Conservation (phyloP, 1,284 basidiomycete species). For the Takashimella koratensis region DNA sequence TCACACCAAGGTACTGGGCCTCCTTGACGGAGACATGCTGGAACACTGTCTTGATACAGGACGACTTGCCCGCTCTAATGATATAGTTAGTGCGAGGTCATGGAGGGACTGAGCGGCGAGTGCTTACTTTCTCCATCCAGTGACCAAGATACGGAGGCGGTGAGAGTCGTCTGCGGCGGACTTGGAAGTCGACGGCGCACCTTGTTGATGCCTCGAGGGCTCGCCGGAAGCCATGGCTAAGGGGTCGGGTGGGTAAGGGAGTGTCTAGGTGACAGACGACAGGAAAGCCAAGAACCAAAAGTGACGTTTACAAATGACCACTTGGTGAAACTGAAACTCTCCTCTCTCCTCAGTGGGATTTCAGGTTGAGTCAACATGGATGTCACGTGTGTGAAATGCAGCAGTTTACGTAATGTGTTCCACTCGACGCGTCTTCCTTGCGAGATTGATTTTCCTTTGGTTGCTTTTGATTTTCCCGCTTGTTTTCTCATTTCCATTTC, state of each 20-base stretch:
- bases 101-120: background rate
- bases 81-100: background rate
- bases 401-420: no score
- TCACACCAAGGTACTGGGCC: slow-evolving; percentile 86
- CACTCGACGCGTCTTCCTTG: background rate
- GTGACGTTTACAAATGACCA: no score
- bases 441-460: background rate
- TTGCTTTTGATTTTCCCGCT: background rate
- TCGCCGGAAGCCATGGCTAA: background rate
- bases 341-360: no score
- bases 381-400: no score
- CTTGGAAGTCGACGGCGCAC: background rate
- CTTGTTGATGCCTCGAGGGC: background rate
- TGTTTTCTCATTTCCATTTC: background rate
- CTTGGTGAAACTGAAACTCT: no score
- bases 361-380: no score
- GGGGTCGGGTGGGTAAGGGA: background rate
- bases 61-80: slow-evolving; percentile 83
- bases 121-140: slow-evolving; percentile 70
- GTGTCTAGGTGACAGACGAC: background rate
- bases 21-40: slow-evolving; percentile 78
- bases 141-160: slow-evolving; percentile 56
- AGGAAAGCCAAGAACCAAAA: background rate
- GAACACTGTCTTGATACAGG: slow-evolving; percentile 87
- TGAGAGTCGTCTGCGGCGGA: background rate